Evolutionary conservation across 176 grass and related monocot species (phyloP).

Genomic region (Carex scoparia): DNA sequence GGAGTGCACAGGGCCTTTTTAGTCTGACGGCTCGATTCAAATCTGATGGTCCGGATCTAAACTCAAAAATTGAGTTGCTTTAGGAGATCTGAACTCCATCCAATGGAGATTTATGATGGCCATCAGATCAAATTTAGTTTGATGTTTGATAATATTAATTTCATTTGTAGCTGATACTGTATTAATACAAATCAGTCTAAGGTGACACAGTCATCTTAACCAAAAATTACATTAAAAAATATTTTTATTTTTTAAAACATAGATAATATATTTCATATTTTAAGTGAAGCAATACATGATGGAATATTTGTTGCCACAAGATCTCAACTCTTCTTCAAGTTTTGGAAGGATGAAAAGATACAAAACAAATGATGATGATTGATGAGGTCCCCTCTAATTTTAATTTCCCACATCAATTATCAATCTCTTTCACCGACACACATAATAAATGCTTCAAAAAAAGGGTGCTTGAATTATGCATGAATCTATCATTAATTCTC

Average conservation of each 20-base stretch:
- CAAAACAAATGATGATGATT: neutral
- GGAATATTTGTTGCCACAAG: neutral
- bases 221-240: neutral
- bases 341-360: neutral
- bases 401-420: neutral
- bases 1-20: too few relatives aligned
- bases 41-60: too few relatives aligned
- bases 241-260: neutral
- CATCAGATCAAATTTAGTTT: neutral
- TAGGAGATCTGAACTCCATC: too few relatives aligned
- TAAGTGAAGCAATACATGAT: neutral
- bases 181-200: neutral
- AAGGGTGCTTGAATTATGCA: neutral
- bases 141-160: neutral
- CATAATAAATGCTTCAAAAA: neutral
- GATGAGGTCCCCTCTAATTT: neutral
- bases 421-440: slow-evolving; percentile 11
- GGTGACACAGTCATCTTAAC: neutral
- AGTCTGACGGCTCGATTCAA: too few relatives aligned
- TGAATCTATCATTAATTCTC: neutral
- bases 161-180: neutral
- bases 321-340: neutral
- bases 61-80: too few relatives aligned
- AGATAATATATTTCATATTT: neutral
- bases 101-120: neutral